Conservation (phyloP, 1,284 basidiomycete genomes). For the Naganishia liquefaciens region DNA sequence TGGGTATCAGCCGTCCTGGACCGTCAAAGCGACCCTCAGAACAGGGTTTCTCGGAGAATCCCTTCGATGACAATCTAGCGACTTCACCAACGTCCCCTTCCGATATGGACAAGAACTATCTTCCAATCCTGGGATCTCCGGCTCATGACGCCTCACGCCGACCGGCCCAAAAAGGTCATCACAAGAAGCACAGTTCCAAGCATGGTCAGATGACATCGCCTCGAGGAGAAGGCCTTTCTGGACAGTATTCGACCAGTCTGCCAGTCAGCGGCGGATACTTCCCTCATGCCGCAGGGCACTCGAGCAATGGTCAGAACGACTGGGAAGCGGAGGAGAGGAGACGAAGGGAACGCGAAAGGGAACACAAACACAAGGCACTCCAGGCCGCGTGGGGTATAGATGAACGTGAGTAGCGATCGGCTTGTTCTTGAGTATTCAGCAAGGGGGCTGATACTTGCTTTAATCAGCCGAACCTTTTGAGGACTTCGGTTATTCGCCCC, state of each 20-base stretch:
- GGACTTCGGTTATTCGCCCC: conserved; percentile 51
- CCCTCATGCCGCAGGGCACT: conserved; percentile 35
- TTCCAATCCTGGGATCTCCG: conserved; percentile 2
- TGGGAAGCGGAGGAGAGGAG: conserved; percentile 40
- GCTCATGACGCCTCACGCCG: conserved; percentile 2
- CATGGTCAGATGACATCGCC: conserved; percentile 21
- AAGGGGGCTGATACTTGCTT: neutral
- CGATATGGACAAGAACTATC: conserved; percentile 9
- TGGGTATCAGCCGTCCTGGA: neutral
- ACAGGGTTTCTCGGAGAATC: neutral
- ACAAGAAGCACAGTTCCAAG: conserved; percentile 26
- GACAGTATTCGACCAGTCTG: conserved; percentile 52
- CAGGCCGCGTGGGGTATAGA: conserved; percentile 55
- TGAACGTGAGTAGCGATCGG: conserved; percentile 44
- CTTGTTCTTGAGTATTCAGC: neutral
- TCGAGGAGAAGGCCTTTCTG: conserved; percentile 45
- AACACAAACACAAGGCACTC: conserved; percentile 50
- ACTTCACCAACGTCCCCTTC: neutral
- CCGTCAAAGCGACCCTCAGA: conserved; percentile 3
- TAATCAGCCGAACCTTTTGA: conserved; percentile 51
- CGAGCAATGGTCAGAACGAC: conserved; percentile 2
- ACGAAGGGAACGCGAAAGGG: conserved; percentile 47
- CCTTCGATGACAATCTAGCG: conserved; percentile 18
- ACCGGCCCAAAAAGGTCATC: conserved; percentile 10
- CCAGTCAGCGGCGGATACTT: conserved; percentile 51